A percentile compares a stretch with the other conserved stretches of the same genome.
Conservation (phyloP, 371 early-diverging fungal species). For the Mucor circinelloides region DNA sequence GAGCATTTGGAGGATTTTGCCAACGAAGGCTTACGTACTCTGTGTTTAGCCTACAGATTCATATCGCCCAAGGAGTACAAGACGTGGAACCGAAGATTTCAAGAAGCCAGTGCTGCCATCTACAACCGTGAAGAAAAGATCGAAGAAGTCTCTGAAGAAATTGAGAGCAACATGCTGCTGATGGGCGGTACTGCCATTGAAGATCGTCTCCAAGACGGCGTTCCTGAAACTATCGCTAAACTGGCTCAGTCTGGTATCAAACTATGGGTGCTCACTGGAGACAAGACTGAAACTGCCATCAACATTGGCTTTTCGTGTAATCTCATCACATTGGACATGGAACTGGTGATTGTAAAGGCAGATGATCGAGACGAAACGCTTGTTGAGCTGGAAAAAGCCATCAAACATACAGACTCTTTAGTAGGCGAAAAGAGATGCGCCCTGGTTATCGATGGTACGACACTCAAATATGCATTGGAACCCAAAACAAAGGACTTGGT, state of each 20-base stretch:
- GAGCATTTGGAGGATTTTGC: conserved; percentile 86
- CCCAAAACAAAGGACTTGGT: conserved; percentile 56
- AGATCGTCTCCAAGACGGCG: conserved; percentile 91
- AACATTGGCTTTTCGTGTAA: conserved; percentile 93
- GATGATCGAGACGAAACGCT: conserved; percentile 60
- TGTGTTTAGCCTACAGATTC: conserved; percentile 82
- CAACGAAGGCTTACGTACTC: conserved; percentile 90
- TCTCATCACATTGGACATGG: conserved; percentile 67
- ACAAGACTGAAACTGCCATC: conserved; percentile 98
- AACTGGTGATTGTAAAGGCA: conserved; percentile 67
- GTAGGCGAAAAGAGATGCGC: conserved; percentile 47
- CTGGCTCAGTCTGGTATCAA: conserved; percentile 91
- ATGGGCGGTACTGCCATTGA: conserved; percentile 93
- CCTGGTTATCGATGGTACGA: conserved; percentile 89
- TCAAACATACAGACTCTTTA: conserved; percentile 15
- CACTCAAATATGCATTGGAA: conserved; percentile 79
- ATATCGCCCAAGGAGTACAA: conserved; percentile 76
- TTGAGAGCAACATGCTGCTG: conserved; percentile 72
- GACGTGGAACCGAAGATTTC: conserved; percentile 75
- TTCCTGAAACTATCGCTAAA: conserved; percentile 90
- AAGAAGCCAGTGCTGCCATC: conserved; percentile 80
- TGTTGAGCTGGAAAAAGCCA: conserved; percentile 41
- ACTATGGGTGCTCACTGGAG: conserved; percentile 99
- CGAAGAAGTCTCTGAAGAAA: conserved; percentile 79
- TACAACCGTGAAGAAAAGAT: conserved; percentile 79